Percentiles rank a stretch among this genome's conserved stretches.
Evolutionary conservation across 2,329 filamentous ascomycete genomes (phyloP).

Genomic region (Epichloe scottii): DNA sequence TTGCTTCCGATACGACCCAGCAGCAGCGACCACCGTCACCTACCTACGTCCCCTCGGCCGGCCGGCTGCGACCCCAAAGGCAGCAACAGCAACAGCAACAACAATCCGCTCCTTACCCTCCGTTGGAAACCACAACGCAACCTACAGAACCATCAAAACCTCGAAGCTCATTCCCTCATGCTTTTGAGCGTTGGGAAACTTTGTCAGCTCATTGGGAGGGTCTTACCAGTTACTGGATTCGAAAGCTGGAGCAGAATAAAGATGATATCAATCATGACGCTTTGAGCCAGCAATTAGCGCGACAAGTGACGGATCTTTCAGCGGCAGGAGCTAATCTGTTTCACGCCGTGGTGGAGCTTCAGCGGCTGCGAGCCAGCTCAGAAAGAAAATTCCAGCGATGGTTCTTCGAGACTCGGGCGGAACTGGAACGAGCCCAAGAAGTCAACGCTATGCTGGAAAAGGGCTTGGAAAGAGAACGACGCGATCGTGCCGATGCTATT

Average conservation of each 20-base stretch:
- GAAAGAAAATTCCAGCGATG: conserved; percentile 97
- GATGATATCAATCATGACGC: conserved; percentile 74
- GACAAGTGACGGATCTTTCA: conserved; percentile 94
- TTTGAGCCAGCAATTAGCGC: conserved; percentile 73
- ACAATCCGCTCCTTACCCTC: not conserved
- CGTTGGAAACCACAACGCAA: conserved; percentile 10
- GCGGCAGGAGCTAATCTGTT: conserved; percentile 95
- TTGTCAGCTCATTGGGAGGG: conserved; percentile 97
- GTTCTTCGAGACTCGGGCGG: conserved; percentile 90
- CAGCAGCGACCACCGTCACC: conserved; percentile 3
- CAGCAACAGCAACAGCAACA: conserved; percentile 2
- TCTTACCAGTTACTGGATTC: conserved; percentile 93
- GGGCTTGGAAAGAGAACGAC: conserved; percentile 61
- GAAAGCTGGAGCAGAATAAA: conserved; percentile 78
- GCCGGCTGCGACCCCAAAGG: conserved; percentile 9
- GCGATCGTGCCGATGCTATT: conserved; percentile 54
- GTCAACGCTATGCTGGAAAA: conserved; percentile 68
- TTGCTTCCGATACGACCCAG: not conserved
- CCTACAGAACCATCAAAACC: conserved; percentile 22
- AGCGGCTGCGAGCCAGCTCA: conserved; percentile 83
- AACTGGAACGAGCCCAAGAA: conserved; percentile 77
- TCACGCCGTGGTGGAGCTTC: conserved; percentile 91
- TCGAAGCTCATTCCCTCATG: conserved; percentile 77
- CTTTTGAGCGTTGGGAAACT: conserved; percentile 95
- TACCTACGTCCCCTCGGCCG: conserved; percentile 1